Percentiles rank a stretch among this genome's conserved stretches.
Evolutionary conservation across 306 rosid species (phyloP).

Genomic region (Cicer chorassanicum): DNA sequence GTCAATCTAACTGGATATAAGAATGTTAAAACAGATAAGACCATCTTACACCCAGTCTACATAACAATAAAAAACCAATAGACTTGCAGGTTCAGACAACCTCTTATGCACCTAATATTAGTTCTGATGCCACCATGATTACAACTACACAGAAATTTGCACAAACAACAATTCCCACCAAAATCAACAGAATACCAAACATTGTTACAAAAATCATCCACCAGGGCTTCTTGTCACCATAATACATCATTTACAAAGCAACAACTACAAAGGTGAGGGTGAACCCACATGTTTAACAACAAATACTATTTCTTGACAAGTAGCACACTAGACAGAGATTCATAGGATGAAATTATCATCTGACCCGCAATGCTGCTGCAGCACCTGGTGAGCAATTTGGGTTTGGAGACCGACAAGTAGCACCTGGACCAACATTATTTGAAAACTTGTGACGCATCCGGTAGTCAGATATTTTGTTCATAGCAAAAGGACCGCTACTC

Average conservation of each 20-base stretch:
- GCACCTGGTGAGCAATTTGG: slow-evolving; percentile 85
- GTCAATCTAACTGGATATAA: slow-evolving; percentile 4
- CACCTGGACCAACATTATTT: slow-evolving; percentile 79
- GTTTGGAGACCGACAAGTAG: slow-evolving; percentile 86
- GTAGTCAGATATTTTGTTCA: slow-evolving; percentile 70
- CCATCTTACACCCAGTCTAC: slow-evolving; percentile 15
- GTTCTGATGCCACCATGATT: slow-evolving; percentile 47
- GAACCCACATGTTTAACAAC: slow-evolving; percentile 53
- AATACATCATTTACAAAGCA: slow-evolving; percentile 57
- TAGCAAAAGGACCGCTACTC: slow-evolving; percentile 60
- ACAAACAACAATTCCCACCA: slow-evolving; percentile 43
- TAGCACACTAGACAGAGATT: slow-evolving; percentile 46
- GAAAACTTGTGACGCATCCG: slow-evolving; percentile 76
- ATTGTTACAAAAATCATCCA: slow-evolving; percentile 51
- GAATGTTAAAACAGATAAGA: slow-evolving; percentile 32
- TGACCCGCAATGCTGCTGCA: slow-evolving; percentile 83
- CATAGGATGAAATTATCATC: slow-evolving; percentile 61
- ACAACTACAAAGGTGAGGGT: slow-evolving; percentile 47
- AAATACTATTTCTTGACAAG: slow-evolving; percentile 49
- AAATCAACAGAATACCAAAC: slow-evolving; percentile 49
- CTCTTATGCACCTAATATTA: slow-evolving; percentile 36
- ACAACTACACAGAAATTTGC: slow-evolving; percentile 46
- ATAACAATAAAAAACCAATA: slow-evolving; percentile 38
- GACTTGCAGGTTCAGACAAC: slow-evolving; percentile 27
- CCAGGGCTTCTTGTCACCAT: slow-evolving; percentile 54